Evolutionary conservation across 2,329 filamentous ascomycete genomes (phyloP).

Genomic region (Beauveria pseudobassiana): DNA sequence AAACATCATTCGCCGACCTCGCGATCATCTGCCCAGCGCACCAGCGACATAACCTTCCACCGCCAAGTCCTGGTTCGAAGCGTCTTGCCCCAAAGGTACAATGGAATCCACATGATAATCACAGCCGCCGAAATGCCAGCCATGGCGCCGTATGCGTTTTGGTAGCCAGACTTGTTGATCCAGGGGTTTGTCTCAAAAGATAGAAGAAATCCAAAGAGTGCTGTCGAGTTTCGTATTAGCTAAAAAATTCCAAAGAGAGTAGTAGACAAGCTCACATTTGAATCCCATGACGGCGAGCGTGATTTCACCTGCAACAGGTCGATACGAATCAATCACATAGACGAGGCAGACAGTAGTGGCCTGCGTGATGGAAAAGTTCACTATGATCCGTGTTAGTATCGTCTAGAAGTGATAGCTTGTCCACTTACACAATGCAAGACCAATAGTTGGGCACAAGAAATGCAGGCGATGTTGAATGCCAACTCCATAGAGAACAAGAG

Average conservation of each 20-base stretch:
- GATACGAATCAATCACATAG: slow-evolving; percentile 44
- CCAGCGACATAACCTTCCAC: slow-evolving; percentile 38
- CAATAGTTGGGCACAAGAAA: slow-evolving; percentile 50
- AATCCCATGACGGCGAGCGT: slow-evolving; percentile 46
- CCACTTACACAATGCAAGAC: slow-evolving; percentile 42
- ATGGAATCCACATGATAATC: slow-evolving; percentile 34
- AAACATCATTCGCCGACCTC: slow-evolving; percentile 44
- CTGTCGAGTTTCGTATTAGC: not conserved
- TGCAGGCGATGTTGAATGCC: slow-evolving; percentile 39
- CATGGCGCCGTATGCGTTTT: slow-evolving; percentile 45
- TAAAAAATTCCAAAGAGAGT: not conserved
- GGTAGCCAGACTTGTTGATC: slow-evolving; percentile 43
- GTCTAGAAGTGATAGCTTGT: not conserved
- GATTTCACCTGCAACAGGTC: slow-evolving; percentile 3
- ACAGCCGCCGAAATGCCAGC: slow-evolving; percentile 40
- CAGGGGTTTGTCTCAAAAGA: slow-evolving; percentile 55
- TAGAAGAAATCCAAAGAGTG: slow-evolving; percentile 47
- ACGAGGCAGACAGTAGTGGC: slow-evolving; percentile 48
- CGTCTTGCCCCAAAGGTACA: slow-evolving; percentile 36
- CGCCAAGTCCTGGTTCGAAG: slow-evolving; percentile 40
- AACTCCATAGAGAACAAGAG: slow-evolving; percentile 38
- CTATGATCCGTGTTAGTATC: slow-evolving; percentile 21
- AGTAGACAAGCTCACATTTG: slow-evolving; percentile 34
- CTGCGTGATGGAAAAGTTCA: slow-evolving; percentile 49
- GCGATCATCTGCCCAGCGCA: slow-evolving; percentile 44